Evolutionary conservation across 164 flowering plant genomes (phyloP).

Genomic region (Vitis rupestris): DNA sequence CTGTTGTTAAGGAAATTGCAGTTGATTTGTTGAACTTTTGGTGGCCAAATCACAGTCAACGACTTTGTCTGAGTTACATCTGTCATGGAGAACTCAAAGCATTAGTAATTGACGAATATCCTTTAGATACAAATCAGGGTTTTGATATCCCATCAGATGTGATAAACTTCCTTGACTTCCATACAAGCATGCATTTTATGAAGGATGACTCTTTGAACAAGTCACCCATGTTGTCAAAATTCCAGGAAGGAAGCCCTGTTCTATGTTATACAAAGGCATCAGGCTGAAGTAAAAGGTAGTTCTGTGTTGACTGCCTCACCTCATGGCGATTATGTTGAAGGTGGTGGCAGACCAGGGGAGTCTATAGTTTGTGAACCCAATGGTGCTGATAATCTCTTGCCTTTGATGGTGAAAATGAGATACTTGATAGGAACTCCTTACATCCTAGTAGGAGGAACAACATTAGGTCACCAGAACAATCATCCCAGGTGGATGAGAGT

Average conservation of each 20-base stretch:
- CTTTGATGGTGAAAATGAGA: slow-evolving; percentile 74
- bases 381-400: slow-evolving; percentile 83
- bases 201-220: slow-evolving; percentile 29
- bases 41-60: slow-evolving; percentile 53
- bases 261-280: slow-evolving; percentile 76
- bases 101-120: slow-evolving; percentile 90
- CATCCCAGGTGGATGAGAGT: slow-evolving; percentile 50
- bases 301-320: slow-evolving; percentile 78
- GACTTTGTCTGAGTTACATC: slow-evolving; percentile 80
- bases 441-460: slow-evolving; percentile 41
- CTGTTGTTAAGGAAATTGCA: slow-evolving; percentile 12
- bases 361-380: slow-evolving; percentile 63
- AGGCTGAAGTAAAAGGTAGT: slow-evolving; percentile 81
- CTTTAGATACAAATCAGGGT: slow-evolving; percentile 97
- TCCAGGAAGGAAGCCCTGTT: slow-evolving; percentile 64
- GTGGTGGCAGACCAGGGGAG: slow-evolving; percentile 75
- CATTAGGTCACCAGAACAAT: slow-evolving; percentile 53
- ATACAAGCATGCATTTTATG: slow-evolving; percentile 38
- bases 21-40: slow-evolving; percentile 76
- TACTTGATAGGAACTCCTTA: slow-evolving; percentile 32
- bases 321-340: slow-evolving; percentile 90
- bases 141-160: slow-evolving; percentile 95
- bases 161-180: slow-evolving; percentile 66
- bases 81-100: slow-evolving; percentile 76
- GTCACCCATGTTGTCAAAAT: slow-evolving; percentile 57